phyloP scores from a whole-genome alignment of 1,139 yeast species.

The Pichia sorboxylosa region DNA sequence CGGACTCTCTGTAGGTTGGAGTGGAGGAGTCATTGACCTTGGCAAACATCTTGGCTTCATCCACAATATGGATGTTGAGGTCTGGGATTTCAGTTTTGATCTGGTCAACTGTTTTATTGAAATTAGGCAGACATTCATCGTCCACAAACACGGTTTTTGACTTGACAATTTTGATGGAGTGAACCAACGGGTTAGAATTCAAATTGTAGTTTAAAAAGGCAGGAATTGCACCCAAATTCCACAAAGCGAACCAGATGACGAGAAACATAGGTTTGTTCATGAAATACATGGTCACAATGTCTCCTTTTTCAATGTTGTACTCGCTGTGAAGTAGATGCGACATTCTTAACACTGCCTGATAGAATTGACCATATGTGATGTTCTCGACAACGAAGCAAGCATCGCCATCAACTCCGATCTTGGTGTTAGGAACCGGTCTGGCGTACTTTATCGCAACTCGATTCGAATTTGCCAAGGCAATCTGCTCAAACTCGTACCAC shows the following conservation, averaged over 20 bases:
- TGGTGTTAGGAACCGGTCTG: conserved; percentile 9
- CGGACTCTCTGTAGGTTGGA: conserved; percentile 44
- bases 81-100: conserved; percentile 29
- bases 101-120: conserved; percentile 39
- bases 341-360: conserved; percentile 51
- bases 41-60: conserved; percentile 38
- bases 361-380: conserved; percentile 59
- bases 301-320: conserved; percentile 53
- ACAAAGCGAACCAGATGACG: conserved; percentile 70
- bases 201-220: conserved; percentile 80
- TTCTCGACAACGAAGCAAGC: conserved; percentile 47
- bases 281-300: conserved; percentile 66
- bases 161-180: conserved; percentile 65
- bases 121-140: conserved; percentile 43
- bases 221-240: conserved; percentile 89
- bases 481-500: conserved; percentile 19
- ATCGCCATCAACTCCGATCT: conserved; percentile 28
- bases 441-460: conserved; percentile 16
- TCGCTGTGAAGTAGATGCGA: conserved; percentile 54
- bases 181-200: conserved; percentile 62
- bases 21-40: conserved; percentile 30
- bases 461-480: conserved; percentile 7
- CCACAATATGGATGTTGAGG: conserved; percentile 33
- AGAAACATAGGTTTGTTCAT: conserved; percentile 78
- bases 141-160: conserved; percentile 63